Evolutionary conservation across 257 asterid species (phyloP), one percentile per base, ranked within the genome.

Genomic region (Solanum arcanum): DNA sequence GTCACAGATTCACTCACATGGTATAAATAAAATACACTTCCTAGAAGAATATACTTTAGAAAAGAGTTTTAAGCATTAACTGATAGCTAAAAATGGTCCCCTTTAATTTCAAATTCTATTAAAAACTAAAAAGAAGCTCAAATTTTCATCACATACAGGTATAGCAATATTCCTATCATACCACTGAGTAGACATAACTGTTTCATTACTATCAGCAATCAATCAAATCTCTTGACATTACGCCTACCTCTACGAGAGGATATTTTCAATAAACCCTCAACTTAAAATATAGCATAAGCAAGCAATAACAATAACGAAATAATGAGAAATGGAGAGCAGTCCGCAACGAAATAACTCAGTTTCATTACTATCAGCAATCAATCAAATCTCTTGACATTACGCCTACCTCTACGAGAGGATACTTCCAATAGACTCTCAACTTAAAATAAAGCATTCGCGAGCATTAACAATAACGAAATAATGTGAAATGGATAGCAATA

Each of bases 131-230:
- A 69, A 31, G 18, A 46, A 27, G 83, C 89, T 90, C 92, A 97
- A 97, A 91, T 97, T 97, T 89, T 97, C 95, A 90, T 97, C 99
- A 75, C 99, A 97, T 1, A 99, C 99, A 14, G 98, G 99, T 74
- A 96, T 93, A 44, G 99, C 92, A 81, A 97, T 96, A 86, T 96
- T 97, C 11, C 95, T 98, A 75, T 97, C 98, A 91, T 97, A 97
- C 98, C 98, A 95, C 93, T 97, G 99, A 83, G 98, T 99, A 89
- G 96, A 90, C 99, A 97, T 96, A 12, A 97, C 97, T 84, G 98
- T 94, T 94, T 97, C 99, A 86, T 95, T 95, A 85, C 99, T 95
- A 87, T 97, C 99, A 75, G 99, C 70, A 62, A 62, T 29, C 31
- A 29, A 29, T 29, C 31, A 29, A 29, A 29, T 29, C 31, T 29